Evolutionary conservation across 2,329 filamentous ascomycete species (phyloP).

Genomic region (Fusarium newnesense): DNA sequence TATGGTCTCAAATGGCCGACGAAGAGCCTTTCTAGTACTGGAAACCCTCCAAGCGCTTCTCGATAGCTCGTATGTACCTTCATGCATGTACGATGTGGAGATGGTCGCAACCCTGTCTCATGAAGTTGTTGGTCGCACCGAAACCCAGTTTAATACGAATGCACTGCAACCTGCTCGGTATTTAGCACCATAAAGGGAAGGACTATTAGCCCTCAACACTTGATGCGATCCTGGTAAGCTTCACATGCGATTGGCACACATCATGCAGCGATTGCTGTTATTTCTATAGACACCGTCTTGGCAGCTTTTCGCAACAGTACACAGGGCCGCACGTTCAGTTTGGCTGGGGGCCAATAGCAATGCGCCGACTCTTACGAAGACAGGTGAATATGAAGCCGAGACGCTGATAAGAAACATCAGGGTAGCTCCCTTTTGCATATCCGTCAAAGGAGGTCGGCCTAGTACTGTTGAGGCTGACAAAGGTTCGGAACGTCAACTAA

Average conservation of each 20-base stretch:
- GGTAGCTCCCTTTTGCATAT: not conserved
- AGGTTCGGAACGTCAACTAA: not conserved
- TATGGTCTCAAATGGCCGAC: not conserved
- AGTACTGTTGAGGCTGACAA: not conserved
- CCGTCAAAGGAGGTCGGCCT: fast-evolving
- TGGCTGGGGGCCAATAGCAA: too few relatives aligned
- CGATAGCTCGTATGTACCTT: not conserved
- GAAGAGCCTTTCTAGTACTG: fast-evolving
- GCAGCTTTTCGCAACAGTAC: not conserved
- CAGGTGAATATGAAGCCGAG: fast-evolving
- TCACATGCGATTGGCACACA: not conserved
- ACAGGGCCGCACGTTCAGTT: not conserved
- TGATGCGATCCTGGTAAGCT: not conserved
- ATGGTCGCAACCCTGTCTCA: not conserved
- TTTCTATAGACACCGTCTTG: not conserved
- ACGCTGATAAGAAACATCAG: not conserved
- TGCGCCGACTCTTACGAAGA: too few relatives aligned
- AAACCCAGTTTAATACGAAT: not conserved
- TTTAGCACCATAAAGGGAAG: not conserved
- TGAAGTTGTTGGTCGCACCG: not conserved
- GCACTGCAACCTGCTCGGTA: not conserved
- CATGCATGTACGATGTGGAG: not conserved
- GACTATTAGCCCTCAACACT: not conserved
- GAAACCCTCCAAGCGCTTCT: not conserved
- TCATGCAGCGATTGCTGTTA: not conserved